These are phyloP conservation scores for Bruguiera gymnorhiza DNA, from an alignment of 345 rosid species.

Conservation along the genomic window DNA sequence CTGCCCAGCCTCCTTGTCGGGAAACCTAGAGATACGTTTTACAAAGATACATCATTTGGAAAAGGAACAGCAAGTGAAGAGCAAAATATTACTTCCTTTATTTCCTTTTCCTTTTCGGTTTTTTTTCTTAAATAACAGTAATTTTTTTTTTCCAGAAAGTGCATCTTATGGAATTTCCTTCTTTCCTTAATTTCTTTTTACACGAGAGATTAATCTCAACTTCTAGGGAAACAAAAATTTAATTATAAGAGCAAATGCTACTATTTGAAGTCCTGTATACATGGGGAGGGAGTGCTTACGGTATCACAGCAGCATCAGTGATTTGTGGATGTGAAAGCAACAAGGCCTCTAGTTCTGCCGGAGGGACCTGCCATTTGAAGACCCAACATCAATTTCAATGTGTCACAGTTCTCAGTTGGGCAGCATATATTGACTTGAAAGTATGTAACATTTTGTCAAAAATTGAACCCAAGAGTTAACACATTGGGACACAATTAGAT, in stretches of 20 bases:
- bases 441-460: no score
- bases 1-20: conserved; percentile 78
- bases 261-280: neutral
- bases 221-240: accelerated
- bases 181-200: no score
- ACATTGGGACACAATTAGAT: neutral
- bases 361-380: conserved; percentile 58
- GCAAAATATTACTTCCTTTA: neutral
- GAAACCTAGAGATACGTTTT: conserved; percentile 46
- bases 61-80: neutral
- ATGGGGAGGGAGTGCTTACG: conserved; percentile 43
- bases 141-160: no score
- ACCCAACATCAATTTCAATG: neutral
- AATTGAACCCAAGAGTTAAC: neutral
- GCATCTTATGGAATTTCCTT: no score
- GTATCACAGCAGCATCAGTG: conserved; percentile 75
- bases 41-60: neutral
- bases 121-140: no score
- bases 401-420: no score
- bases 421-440: no score
- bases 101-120: no score
- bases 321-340: conserved; percentile 68
- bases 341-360: conserved; percentile 88
- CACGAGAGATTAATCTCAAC: no score
- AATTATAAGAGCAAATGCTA: no score